A percentile compares a stretch with the other conserved stretches of the same genome.
Evolutionary conservation across 2,329 filamentous ascomycete genomes (phyloP).

Genomic region (Sporothrix curviconia): DNA sequence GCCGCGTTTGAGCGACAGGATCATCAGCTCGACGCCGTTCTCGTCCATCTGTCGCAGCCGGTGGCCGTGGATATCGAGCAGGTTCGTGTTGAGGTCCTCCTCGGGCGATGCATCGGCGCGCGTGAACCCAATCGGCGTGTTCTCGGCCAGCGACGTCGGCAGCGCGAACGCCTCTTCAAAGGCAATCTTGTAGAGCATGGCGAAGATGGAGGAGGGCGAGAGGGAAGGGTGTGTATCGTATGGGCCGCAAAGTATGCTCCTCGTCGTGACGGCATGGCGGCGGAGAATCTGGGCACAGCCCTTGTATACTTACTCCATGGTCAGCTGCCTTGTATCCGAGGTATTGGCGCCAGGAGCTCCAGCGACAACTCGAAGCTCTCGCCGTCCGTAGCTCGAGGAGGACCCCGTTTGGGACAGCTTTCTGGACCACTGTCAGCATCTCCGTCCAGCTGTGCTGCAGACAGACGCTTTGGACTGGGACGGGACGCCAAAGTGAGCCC

Average conservation of each 20-base stretch:
- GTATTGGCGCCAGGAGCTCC: no score
- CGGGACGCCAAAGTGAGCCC: background rate
- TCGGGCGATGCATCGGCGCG: conserved; percentile 19
- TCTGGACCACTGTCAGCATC: background rate
- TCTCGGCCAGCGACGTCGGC: conserved; percentile 14
- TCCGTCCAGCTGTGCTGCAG: background rate
- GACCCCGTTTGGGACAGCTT: no score
- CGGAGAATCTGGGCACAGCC: no score
- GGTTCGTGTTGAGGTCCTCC: conserved; percentile 21
- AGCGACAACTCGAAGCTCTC: no score
- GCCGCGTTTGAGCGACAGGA: conserved; percentile 21
- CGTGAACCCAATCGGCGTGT: conserved; percentile 20
- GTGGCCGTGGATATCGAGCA: conserved; percentile 21
- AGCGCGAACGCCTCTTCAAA: conserved; percentile 23
- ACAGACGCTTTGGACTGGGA: background rate
- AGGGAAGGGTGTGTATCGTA: no score
- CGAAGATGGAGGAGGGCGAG: no score
- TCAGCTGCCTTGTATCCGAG: no score
- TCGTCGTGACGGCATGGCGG: no score
- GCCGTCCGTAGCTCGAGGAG: no score
- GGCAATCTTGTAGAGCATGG: conserved; percentile 21
- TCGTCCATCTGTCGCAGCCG: conserved; percentile 22
- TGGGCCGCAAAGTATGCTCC: no score
- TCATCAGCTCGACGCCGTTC: conserved; percentile 22
- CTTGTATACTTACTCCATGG: no score